Base-by-base conservation (phyloP, 768 basidiomycete genomes). In the Nidularia sp. region DNA sequence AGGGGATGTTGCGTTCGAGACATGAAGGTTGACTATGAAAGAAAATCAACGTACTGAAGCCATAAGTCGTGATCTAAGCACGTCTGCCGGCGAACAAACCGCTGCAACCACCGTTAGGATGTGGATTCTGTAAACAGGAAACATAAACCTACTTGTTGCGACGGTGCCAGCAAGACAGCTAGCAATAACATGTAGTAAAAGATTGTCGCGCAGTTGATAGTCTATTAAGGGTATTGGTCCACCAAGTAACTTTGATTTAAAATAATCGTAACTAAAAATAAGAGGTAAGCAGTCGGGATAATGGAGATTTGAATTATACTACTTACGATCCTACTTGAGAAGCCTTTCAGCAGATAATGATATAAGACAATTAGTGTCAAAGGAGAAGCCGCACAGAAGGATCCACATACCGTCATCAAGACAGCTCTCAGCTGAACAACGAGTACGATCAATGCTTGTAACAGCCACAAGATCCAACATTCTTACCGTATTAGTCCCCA, bases 261-360 rank as follows among this genome's bases (percentile, higher is more conserved):
- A 84, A 62, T 79, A 83, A 66, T 91, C 89, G 62, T 91, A 91
- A 43, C 89, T 91, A 56, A 35, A 54, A 15, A 1, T 34, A 7
- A 46, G 22, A 35, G 18, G 18, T 18, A 18, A 18, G 18, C 18
- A 18, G 18, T 18, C 18, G 1, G 18, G 18, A 18, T 18, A 18
- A 18, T 1, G 18, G 18, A 18, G 18, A 18, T 18, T 18, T 18
- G 18, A 18, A 18, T 1, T 18, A 18, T 18, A 50, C 36, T 39
- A 77, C 89, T 73, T 66, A 90, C 89, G 89, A 90, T 71, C 84
- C 86, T 45, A 90, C 85, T 79, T 91, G 89, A 18, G 89, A 90
- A 33, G 78, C 79, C 88, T 90, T 22, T 15, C 18, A 45, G 18
- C 18, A 18, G 18, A 18, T 18, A 18, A 18, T 18, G 1, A 18